Evolutionary conservation across 495 filamentous ascomycete genomes (phyloP).

Genomic region (Parmelia sp.): DNA sequence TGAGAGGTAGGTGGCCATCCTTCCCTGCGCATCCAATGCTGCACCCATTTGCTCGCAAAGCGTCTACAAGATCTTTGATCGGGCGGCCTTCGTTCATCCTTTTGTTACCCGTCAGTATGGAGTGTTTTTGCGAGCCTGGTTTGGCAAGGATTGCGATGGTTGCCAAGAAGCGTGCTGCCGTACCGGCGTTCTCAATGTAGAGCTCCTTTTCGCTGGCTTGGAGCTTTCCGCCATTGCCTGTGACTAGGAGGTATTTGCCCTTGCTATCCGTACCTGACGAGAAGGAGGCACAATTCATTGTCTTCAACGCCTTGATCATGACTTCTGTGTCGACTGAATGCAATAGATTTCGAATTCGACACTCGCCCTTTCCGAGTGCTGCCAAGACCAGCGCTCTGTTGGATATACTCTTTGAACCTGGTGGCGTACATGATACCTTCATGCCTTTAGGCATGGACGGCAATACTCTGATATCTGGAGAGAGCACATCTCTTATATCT

Average conservation of each 20-base stretch:
- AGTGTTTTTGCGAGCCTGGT: constrained; percentile 54
- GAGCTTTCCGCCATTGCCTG: constrained; percentile 80
- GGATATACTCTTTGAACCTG: constrained; percentile 96
- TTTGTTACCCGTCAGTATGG: constrained; percentile 84
- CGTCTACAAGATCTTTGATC: constrained; percentile 89
- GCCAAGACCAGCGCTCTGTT: constrained; percentile 92
- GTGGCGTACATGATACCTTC: constrained; percentile 72
- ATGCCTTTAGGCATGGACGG: constrained; percentile 59
- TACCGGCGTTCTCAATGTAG: constrained; percentile 95
- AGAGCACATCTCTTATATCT: constrained; percentile 77
- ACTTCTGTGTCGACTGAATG: constrained; percentile 96
- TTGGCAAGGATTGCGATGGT: constrained; percentile 82
- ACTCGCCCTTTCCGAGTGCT: constrained; percentile 80
- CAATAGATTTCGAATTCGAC: constrained; percentile 82
- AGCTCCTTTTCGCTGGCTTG: constrained; percentile 67
- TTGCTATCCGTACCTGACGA: constrained; percentile 75
- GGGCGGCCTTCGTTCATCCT: constrained; percentile 89
- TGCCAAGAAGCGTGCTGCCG: constrained; percentile 90
- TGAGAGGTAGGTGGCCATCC: constrained; percentile 56
- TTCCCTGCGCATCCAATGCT: constrained; percentile 76
- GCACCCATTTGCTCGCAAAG: constrained; percentile 77
- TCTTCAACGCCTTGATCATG: constrained; percentile 84
- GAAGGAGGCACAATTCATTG: constrained; percentile 83
- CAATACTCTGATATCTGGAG: constrained; percentile 66
- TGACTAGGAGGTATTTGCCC: constrained; percentile 81